Evolutionary conservation across 441 rosid species (phyloP).

Genomic region (Populus hybrid): DNA sequence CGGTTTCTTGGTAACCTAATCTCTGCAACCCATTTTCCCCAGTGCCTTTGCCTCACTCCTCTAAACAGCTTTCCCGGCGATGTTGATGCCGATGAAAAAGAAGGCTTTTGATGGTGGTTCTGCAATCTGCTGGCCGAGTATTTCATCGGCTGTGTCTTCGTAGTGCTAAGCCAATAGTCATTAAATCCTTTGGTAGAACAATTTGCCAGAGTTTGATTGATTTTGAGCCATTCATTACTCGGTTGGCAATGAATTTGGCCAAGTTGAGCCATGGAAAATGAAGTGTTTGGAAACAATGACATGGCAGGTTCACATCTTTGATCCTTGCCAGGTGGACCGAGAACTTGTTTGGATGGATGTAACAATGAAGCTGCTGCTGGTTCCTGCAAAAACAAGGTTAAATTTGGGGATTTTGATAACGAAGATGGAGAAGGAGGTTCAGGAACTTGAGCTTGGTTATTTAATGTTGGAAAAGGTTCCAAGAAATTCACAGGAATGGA

Average conservation of each 20-base stretch:
- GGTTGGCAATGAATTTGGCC: constrained; percentile 23
- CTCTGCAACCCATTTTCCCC: constrained; percentile 97
- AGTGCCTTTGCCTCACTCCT: constrained; percentile 86
- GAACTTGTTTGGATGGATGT: constrained; percentile 13
- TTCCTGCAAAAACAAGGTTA: constrained; percentile 57
- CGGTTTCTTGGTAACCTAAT: constrained; percentile 78
- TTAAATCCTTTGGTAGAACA: constrained; percentile 38
- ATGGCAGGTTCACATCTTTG: constrained; percentile 11
- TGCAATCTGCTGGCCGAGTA: constrained; percentile 37
- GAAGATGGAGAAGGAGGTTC: constrained; percentile 44
- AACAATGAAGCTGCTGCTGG: constrained; percentile 23
- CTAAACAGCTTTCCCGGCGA: constrained; percentile 62
- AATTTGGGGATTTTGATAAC: constrained; percentile 45
- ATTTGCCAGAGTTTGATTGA: constrained; percentile 32
- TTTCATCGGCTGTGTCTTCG: constrained; percentile 72
- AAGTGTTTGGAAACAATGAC: constrained; percentile 23
- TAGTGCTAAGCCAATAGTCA: constrained; percentile 53
- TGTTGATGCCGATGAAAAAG: constrained; percentile 17
- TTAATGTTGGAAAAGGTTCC: constrained; percentile 41
- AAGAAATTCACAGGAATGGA: constrained; percentile 56
- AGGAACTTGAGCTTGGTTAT: constrained; percentile 10
- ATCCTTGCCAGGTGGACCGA: constrained; percentile 16
- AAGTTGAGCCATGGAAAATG: constrained; percentile 19
- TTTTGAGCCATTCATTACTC: constrained; percentile 40
- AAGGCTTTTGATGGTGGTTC: constrained; percentile 35